phyloP scores from a whole-genome alignment of 169 alveolate genomes.

The Hammondia hammondi region DNA sequence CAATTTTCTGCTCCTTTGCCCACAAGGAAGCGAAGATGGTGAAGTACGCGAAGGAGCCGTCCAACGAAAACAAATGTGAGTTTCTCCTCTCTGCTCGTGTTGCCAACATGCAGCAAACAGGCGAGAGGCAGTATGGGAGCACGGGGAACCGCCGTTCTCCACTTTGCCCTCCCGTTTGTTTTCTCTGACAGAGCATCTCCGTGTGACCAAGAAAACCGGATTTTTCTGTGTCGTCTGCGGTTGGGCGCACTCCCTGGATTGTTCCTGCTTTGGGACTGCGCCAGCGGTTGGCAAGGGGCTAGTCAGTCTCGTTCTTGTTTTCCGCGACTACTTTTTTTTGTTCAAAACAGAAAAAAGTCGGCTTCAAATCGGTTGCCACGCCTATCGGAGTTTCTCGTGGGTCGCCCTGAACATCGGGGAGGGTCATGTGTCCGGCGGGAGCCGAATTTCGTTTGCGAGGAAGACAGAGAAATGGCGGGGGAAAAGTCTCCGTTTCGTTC shows the following conservation, averaged over 20 bases:
- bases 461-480: not conserved
- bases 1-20: not conserved
- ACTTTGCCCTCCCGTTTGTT: not conserved
- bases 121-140: not conserved
- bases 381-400: no score
- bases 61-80: slow-evolving; percentile 41
- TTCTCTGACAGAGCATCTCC: no score
- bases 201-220: no score
- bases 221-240: no score
- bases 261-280: no score
- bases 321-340: not conserved
- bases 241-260: no score
- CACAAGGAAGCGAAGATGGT: slow-evolving; percentile 39
- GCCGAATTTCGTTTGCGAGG: not conserved
- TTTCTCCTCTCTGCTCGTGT: not conserved
- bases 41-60: slow-evolving; percentile 51
- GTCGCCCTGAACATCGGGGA: not conserved
- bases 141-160: not conserved
- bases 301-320: not conserved
- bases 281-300: no score
- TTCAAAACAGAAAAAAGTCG: no score
- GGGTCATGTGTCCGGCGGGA: not conserved
- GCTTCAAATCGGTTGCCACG: no score
- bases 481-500: not conserved
- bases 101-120: not conserved